Percentiles rank a stretch among this genome's conserved stretches.
These are phyloP conservation scores for Suhomyces atakaporum DNA, from an alignment of 1,139 yeast genomes.

Conservation along the genomic window DNA sequence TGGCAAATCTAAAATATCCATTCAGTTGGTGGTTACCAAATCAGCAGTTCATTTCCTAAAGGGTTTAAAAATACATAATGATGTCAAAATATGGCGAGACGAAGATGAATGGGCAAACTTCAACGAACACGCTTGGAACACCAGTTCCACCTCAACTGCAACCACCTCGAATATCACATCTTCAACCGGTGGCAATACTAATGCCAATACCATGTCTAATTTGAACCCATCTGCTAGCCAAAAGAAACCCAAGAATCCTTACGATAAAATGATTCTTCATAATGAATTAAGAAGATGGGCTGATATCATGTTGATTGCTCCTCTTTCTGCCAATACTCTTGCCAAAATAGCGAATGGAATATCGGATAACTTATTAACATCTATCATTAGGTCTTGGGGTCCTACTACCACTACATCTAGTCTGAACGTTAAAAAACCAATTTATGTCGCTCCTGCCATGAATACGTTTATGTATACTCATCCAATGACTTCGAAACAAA, in stretches of 20 bases:
- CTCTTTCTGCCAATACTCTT: slow-evolving; percentile 88
- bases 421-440: slow-evolving; percentile 56
- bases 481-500: slow-evolving; percentile 86
- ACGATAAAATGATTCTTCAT: slow-evolving; percentile 62
- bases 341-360: slow-evolving; percentile 91
- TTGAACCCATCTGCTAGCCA: slow-evolving; percentile 8
- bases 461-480: slow-evolving; percentile 95
- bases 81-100: slow-evolving; percentile 91
- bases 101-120: slow-evolving; percentile 83
- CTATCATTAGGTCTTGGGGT: slow-evolving; percentile 89
- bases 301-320: slow-evolving; percentile 86
- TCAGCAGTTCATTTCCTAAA: slow-evolving; percentile 81
- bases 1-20: slow-evolving; percentile 68
- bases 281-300: slow-evolving; percentile 95
- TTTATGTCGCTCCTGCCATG: slow-evolving; percentile 95
- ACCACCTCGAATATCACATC: slow-evolving; percentile 8
- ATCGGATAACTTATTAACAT: slow-evolving; percentile 83
- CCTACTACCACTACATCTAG: slow-evolving; percentile 41
- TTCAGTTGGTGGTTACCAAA: slow-evolving; percentile 83
- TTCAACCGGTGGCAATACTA: slow-evolving; percentile 4
- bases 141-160: slow-evolving; percentile 15
- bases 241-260: slow-evolving; percentile 40
- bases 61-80: slow-evolving; percentile 76
- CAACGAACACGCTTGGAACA: slow-evolving; percentile 35
- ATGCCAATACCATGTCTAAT: slow-evolving; percentile 3